phyloP scores from a whole-genome alignment of 805 yeast species.

The Metschnikowia borealis region DNA sequence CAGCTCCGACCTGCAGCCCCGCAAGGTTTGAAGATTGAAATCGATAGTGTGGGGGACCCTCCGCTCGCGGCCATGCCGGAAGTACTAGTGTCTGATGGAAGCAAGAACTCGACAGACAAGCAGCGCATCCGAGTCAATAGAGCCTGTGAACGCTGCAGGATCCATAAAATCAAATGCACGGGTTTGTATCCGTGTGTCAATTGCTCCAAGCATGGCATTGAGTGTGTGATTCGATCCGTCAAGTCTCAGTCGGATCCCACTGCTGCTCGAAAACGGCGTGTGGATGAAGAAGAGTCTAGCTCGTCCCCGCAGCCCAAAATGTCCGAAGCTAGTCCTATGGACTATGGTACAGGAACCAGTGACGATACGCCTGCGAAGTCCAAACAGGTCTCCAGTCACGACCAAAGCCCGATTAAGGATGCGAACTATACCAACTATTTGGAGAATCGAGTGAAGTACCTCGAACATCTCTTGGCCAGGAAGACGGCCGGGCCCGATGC shows the following conservation, averaged over 20 bases:
- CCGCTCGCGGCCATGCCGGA: not conserved
- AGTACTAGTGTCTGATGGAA: not conserved
- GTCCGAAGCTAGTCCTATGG: not conserved
- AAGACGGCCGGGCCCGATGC: not conserved
- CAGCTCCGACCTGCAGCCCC: not conserved
- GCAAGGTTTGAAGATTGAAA: not conserved
- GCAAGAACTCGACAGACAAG: not conserved
- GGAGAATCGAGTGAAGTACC: constrained; percentile 38
- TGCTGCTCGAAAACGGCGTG: not conserved
- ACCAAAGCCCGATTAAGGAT: not conserved
- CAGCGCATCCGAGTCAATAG: constrained; percentile 41
- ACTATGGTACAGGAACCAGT: not conserved
- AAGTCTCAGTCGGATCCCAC: not conserved
- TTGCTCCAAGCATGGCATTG: constrained; percentile 37
- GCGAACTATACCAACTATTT: constrained; percentile 18
- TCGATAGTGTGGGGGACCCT: not conserved
- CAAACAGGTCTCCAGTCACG: not conserved
- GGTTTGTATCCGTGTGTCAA: constrained; percentile 49
- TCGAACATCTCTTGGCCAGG: constrained; percentile 22
- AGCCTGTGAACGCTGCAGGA: constrained; percentile 56
- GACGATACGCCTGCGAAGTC: not conserved
- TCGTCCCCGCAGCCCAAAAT: not conserved
- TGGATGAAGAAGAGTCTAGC: not conserved
- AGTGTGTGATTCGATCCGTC: constrained; percentile 25
- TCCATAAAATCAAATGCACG: constrained; percentile 55